Base-by-base conservation (phyloP, 192 early-diverging fungal species). In the Coemansia sp. region DNA sequence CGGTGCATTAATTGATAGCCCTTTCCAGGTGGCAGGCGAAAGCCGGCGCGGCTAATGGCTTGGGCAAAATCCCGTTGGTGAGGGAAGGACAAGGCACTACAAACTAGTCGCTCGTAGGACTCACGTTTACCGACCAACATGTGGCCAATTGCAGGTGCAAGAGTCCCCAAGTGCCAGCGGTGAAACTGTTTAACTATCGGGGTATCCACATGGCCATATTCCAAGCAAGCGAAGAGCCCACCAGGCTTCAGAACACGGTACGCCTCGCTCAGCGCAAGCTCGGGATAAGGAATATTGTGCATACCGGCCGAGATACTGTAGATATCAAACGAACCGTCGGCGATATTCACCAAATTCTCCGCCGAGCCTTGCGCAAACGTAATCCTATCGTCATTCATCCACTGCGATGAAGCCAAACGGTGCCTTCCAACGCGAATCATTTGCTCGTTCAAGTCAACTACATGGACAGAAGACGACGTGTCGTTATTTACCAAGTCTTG, bases 261-360 rank as follows among this genome's bases (percentile, higher is more conserved):
- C 9, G 96, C 96, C 73, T 96, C 93, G 44, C 77, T 76, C 32
- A 98, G 77, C 4, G 95, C 96, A 9, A 75, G 81, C 67, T 96
- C 93, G 10, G 95, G 84, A 65, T 97, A 90, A 2, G 96, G 95
- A 76, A 93, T 90, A 82, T 98, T 98, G 67, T 95, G 89, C 71
- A 98, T 98, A n/a, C 96, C 96, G 70, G 97, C 96, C 19, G 96
- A 95, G 63, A 98, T 98, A 9, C 94, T 96, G 77, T 96, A 98
- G 5, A 89, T 89, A 74, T 98, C 96, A 49, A 93, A 87, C 6
- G 91, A 92, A 44, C 87, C 87, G 70, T 90, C 88, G 21, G 90
- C 83, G 52, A 97, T 89, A 26, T 85, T 72, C 13, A 64, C 81
- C 64, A 98, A 77, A 40, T 91, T 71, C 73, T 98, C 95, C 23